Base-by-base conservation (phyloP, 2,329 filamentous ascomycete species). In the Trichoderma brevicompactum region DNA sequence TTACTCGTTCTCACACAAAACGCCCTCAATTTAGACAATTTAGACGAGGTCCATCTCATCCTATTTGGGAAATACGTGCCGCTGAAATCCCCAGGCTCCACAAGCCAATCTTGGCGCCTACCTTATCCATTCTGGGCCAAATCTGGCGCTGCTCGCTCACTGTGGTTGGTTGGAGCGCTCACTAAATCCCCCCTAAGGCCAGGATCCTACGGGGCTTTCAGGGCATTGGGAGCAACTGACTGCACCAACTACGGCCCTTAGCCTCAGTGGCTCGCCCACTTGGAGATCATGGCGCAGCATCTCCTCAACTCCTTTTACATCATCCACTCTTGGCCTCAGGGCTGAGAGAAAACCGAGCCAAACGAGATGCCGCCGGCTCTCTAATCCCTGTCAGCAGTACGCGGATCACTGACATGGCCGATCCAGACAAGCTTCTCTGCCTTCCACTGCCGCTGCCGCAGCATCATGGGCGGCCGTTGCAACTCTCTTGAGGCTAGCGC, bases 61-160 rank as follows among this genome's bases (percentile, higher is more conserved):
- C 60, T n/a, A 17, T 28, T 55, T 32, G n/a, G 60, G 60, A 46
- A 55, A 6, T 44, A 64, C 41, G 60, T 64, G 60, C 40, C 60
- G 50, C 60, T 48, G 40, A 41, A n/a, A 43, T 17, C 43, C 50
- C 40, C 49, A 23, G 23, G 46, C 48, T 38, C 48, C 48, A 23
- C 46, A 32, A 0, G 50, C 17, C 23, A 6, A 12, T 38, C 36
- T 36, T 55, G 41, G 49, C 50, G 49, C 4, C 50, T 12, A n/a
- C 28, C 49, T 46, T 23, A 7, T 5, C 59, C 59, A 36, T 62
- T 62, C 48, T n/a, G 40, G 59, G 59, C 59, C 46, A 62, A 19
- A 34, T 10, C 48, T 62, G 48, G 49, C 60, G 60, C 60, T 64
- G 60, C 28, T 53, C 23, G 48, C 46, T 34, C 36, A 38, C 59